Conservation (phyloP, 768 basidiomycete species). For the Calocybe cyanea region DNA sequence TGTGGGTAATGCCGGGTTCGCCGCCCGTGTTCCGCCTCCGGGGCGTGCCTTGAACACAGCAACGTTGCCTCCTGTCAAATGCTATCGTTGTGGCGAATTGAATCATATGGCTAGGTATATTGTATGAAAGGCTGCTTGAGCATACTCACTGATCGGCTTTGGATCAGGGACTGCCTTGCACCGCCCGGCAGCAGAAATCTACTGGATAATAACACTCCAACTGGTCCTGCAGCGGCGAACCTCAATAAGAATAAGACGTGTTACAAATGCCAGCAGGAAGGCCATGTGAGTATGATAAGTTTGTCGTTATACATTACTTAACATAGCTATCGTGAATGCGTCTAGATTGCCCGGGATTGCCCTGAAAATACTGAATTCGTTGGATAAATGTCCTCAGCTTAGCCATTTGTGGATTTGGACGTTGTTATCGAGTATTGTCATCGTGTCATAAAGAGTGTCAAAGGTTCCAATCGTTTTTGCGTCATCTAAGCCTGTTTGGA, state of each 20-base stretch:
- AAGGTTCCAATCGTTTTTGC: conserved; percentile 2
- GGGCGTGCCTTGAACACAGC: conserved; percentile 75
- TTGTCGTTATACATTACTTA: neutral
- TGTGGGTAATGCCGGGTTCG: conserved; percentile 46
- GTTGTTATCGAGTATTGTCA: conserved; percentile 9
- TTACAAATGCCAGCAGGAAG: conserved; percentile 85
- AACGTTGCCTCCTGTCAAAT: conserved; percentile 78
- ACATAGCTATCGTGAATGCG: conserved; percentile 7
- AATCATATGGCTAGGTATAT: conserved; percentile 83
- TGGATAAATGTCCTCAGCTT: conserved; percentile 28
- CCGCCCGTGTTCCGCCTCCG: conserved; percentile 67
- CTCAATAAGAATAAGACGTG: conserved; percentile 72
- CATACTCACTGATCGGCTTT: conserved; percentile 5
- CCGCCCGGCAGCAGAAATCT: conserved; percentile 60
- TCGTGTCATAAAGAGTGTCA: conserved; percentile 5
- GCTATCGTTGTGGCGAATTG: conserved; percentile 84
- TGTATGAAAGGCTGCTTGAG: conserved; percentile 10
- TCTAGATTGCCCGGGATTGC: conserved; percentile 64
- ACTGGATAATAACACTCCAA: conserved; percentile 38
- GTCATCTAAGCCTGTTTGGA: conserved; percentile 5
- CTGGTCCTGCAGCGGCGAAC: conserved; percentile 38
- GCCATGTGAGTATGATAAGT: conserved; percentile 58
- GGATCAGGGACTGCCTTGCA: conserved; percentile 75
- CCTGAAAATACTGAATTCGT: conserved; percentile 52
- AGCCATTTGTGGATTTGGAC: conserved; percentile 4